Conservation (phyloP, 306 rosid species). For the Corylus americana region DNA sequence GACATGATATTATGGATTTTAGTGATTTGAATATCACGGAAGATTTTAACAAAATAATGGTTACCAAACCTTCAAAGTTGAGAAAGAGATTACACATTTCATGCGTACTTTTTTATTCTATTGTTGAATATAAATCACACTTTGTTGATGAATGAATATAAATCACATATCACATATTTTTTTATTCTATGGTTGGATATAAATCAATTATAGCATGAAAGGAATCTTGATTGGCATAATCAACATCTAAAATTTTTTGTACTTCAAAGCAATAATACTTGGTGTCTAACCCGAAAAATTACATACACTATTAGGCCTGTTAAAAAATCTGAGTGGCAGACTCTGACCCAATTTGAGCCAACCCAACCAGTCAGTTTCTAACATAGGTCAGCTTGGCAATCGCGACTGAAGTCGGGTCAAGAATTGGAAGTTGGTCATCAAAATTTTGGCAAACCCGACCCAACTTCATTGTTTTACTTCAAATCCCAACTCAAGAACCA, state of each 20-base stretch:
- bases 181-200: background rate
- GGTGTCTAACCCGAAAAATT: background rate
- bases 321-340: too few species aligned
- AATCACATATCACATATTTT: background rate
- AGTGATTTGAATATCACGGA: background rate
- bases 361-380: too few species aligned
- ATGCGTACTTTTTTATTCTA: background rate
- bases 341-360: too few species aligned
- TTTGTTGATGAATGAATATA: background rate
- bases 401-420: too few species aligned
- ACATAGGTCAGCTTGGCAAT: too few species aligned
- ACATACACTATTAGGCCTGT: too few species aligned
- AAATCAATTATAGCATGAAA: background rate
- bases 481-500: too few species aligned
- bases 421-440: too few species aligned
- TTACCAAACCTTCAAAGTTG: background rate
- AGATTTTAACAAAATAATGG: slow-evolving; percentile 1
- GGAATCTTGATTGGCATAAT: background rate
- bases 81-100: background rate
- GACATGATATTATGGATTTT: slow-evolving; percentile 20
- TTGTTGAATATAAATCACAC: background rate
- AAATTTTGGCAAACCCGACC: too few species aligned
- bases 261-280: background rate
- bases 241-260: background rate
- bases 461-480: too few species aligned